Evolutionary conservation across 202 grass and related monocot genomes (phyloP).

Genomic region (Zizania palustris): DNA sequence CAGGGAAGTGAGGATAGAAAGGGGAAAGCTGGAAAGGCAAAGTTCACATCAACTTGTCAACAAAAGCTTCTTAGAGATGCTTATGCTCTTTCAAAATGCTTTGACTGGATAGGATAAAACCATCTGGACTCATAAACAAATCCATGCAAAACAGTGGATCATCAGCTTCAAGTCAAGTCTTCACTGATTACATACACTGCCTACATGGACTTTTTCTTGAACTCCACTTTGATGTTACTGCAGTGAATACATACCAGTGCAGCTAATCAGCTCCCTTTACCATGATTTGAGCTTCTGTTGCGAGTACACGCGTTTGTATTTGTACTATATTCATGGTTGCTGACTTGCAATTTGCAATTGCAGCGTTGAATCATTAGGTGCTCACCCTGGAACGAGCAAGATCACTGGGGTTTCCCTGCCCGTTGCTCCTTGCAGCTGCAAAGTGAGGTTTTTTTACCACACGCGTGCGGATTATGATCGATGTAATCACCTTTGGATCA

Average conservation of each 20-base stretch:
- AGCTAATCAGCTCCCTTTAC: not conserved
- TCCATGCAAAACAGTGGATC: constrained; percentile 28
- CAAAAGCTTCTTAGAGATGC: constrained; percentile 70
- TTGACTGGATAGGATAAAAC: constrained; percentile 40
- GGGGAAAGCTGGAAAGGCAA: constrained; percentile 56
- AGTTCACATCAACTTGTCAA: constrained; percentile 60
- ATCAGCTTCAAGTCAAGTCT: constrained; percentile 30
- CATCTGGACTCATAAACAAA: constrained; percentile 14
- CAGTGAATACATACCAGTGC: not conserved
- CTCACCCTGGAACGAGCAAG: not conserved
- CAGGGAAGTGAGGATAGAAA: constrained; percentile 64
- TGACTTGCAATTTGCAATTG: not conserved
- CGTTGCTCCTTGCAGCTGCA: constrained; percentile 24
- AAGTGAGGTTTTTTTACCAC: constrained; percentile 48
- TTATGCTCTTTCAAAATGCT: constrained; percentile 73
- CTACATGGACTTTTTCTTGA: not conserved
- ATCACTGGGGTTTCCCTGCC: not conserved
- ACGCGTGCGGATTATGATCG: constrained; percentile 49
- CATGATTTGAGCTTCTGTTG: not conserved
- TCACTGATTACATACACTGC: constrained; percentile 27
- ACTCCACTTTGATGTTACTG: not conserved
- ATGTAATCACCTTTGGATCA: constrained; percentile 60
- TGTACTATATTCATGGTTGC: not conserved
- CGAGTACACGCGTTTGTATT: not conserved
- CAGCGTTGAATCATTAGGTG: not conserved